A percentile compares a stretch with the other conserved stretches of the same genome.
Evolutionary conservation across 176 grass and related monocot genomes (phyloP).

Genomic region (Musa troglodytarum): DNA sequence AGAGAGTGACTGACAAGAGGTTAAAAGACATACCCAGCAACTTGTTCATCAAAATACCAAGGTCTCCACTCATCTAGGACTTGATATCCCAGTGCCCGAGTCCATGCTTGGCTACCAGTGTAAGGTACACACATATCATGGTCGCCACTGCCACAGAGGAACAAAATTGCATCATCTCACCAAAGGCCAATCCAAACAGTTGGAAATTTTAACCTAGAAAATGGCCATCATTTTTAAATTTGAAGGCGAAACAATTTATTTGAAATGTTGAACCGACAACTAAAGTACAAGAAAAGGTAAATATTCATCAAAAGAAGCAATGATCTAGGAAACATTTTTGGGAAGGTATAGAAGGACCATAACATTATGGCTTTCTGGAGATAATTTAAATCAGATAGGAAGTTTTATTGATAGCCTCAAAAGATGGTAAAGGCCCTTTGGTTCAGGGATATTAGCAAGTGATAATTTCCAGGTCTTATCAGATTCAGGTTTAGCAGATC

Average conservation of each 20-base stretch:
- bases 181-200: not conserved
- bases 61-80: slow-evolving; percentile 67
- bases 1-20: not conserved
- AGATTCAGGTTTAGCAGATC: no score
- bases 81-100: slow-evolving; percentile 54
- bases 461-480: no score
- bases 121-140: slow-evolving; percentile 95
- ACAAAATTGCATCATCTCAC: not conserved
- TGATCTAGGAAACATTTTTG: not conserved
- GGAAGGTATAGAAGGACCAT: not conserved
- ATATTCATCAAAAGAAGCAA: not conserved
- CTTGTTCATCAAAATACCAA: slow-evolving; percentile 57
- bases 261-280: not conserved
- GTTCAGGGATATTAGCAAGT: no score
- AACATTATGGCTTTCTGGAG: not conserved
- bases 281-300: not conserved
- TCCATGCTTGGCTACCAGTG: slow-evolving; percentile 82
- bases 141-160: slow-evolving; percentile 57
- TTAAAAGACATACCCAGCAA: slow-evolving; percentile 57
- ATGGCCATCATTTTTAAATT: not conserved
- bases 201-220: not conserved
- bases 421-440: no score
- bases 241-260: not conserved
- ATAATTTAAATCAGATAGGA: not conserved
- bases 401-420: no score